Conservation (phyloP, 495 filamentous ascomycete species). For the Thermochaetoides thermophila region DNA sequence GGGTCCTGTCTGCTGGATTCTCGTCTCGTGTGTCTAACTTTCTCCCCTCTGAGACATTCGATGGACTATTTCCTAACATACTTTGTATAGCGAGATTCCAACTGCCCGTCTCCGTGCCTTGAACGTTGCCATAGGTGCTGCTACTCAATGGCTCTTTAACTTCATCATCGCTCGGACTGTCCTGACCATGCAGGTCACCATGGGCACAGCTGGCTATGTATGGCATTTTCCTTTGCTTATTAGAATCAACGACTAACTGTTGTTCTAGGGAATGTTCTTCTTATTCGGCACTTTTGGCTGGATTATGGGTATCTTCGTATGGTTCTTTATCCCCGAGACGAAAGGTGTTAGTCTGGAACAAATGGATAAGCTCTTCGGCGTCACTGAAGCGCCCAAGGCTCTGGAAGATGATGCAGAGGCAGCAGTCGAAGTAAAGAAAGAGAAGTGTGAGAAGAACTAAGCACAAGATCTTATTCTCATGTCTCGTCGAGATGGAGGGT, state of each 20-base stretch:
- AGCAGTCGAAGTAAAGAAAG: too few species aligned
- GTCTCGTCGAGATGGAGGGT: too few species aligned
- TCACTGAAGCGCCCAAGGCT: slow-evolving; percentile 5
- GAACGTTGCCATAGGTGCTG: slow-evolving; percentile 51
- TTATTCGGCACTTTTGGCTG: slow-evolving; percentile 1
- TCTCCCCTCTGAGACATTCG: too few species aligned
- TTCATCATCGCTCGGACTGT: slow-evolving; percentile 47
- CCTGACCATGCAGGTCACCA: slow-evolving; percentile 45
- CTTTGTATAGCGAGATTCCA: slow-evolving; percentile 43
- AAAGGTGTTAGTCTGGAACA: slow-evolving; percentile 44
- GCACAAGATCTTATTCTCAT: too few species aligned
- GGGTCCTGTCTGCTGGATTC: slow-evolving; percentile 63
- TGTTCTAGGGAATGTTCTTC: slow-evolving; percentile 45
- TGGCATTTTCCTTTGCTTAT: slow-evolving; percentile 1
- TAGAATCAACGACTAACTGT: slow-evolving; percentile 7
- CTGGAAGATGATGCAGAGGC: too few species aligned
- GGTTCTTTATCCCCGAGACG: slow-evolving; percentile 52
- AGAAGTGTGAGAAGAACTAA: too few species aligned
- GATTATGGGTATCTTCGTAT: slow-evolving; percentile 30
- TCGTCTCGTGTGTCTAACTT: slow-evolving; percentile 28
- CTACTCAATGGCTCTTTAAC: slow-evolving; percentile 52
- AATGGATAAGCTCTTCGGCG: slow-evolving; percentile 41
- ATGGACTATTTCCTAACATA: too few species aligned
- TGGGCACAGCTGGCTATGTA: slow-evolving; percentile 45
- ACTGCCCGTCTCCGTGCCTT: slow-evolving; percentile 50